Percentiles rank a stretch among this genome's conserved stretches.
These are phyloP conservation scores for Moniliophthora roreri DNA, from an alignment of 1,284 basidiomycete genomes.

Conservation along the genomic window DNA sequence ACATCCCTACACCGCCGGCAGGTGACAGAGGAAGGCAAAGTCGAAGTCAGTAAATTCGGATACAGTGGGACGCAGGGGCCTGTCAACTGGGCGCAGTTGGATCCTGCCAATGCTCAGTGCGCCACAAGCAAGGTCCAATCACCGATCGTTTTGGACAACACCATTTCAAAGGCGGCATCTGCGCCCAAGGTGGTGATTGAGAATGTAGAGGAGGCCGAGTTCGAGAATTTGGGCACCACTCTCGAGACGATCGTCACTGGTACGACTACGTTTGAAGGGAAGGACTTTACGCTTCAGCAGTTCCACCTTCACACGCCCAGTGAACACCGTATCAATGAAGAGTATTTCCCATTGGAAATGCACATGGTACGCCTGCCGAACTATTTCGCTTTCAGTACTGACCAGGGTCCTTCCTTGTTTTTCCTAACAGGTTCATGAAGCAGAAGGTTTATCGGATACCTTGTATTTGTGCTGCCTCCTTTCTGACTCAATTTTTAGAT, in stretches of 20 bases:
- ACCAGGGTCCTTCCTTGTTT: background rate
- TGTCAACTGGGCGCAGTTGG: conserved; percentile 20
- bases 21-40: conserved; percentile 12
- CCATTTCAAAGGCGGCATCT: conserved; percentile 12
- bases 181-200: conserved; percentile 15
- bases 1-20: conserved; percentile 1
- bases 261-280: conserved; percentile 17
- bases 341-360: conserved; percentile 22
- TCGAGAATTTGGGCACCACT: conserved; percentile 22
- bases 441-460: conserved; percentile 9
- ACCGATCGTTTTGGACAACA: conserved; percentile 18
- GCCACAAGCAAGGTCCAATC: conserved; percentile 17
- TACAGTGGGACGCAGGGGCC: conserved; percentile 17
- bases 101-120: conserved; percentile 18
- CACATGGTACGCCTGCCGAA: conserved; percentile 15
- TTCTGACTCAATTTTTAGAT: conserved; percentile 10
- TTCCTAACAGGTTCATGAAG: conserved; percentile 13
- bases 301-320: conserved; percentile 22
- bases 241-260: conserved; percentile 19
- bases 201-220: conserved; percentile 19
- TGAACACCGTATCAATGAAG: conserved; percentile 21
- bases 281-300: conserved; percentile 19
- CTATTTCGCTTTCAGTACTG: no score
- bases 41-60: conserved; percentile 18
- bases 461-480: background rate